A percentile compares a stretch with the other conserved stretches of the same genome.
Evolutionary conservation across 805 yeast species (phyloP).

Genomic region (Ogataea angusta): DNA sequence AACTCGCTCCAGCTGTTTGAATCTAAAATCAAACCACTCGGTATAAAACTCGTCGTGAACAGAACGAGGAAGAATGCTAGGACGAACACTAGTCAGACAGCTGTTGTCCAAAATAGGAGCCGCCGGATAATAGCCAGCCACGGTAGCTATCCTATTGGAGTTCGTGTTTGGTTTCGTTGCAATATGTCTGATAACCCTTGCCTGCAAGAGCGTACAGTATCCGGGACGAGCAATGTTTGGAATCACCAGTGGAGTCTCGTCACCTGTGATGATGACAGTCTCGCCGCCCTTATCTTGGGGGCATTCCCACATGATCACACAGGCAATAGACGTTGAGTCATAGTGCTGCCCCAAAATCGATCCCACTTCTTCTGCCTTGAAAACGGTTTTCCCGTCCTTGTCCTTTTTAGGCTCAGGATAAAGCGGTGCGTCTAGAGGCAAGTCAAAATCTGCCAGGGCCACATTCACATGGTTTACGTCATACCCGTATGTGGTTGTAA

Average conservation of each 20-base stretch:
- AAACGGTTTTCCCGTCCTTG: constrained; percentile 11
- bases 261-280: constrained; percentile 46
- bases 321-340: constrained; percentile 47
- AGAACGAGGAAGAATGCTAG: constrained; percentile 35
- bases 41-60: constrained; percentile 33
- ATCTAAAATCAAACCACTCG: constrained; percentile 35
- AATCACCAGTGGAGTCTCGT: constrained; percentile 26
- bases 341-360: constrained; percentile 47
- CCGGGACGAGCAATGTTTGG: constrained; percentile 43
- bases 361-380: constrained; percentile 36
- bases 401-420: constrained; percentile 16
- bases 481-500: constrained; percentile 45
- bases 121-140: constrained; percentile 31
- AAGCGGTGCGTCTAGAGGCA: constrained; percentile 17
- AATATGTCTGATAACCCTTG: constrained; percentile 44
- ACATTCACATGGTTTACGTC: constrained; percentile 54
- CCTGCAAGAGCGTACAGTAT: constrained; percentile 44
- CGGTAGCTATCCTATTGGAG: constrained; percentile 35
- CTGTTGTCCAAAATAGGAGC: constrained; percentile 33
- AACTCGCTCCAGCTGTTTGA: constrained; percentile 29
- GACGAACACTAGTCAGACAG: constrained; percentile 34
- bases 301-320: constrained; percentile 48
- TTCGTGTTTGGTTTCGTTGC: constrained; percentile 43
- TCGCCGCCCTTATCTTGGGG: constrained; percentile 49
- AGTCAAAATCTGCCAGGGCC: constrained; percentile 33